These are phyloP conservation scores for Fomitopsis serialis DNA, from an alignment of 768 basidiomycete genomes.

Conservation along the genomic window DNA sequence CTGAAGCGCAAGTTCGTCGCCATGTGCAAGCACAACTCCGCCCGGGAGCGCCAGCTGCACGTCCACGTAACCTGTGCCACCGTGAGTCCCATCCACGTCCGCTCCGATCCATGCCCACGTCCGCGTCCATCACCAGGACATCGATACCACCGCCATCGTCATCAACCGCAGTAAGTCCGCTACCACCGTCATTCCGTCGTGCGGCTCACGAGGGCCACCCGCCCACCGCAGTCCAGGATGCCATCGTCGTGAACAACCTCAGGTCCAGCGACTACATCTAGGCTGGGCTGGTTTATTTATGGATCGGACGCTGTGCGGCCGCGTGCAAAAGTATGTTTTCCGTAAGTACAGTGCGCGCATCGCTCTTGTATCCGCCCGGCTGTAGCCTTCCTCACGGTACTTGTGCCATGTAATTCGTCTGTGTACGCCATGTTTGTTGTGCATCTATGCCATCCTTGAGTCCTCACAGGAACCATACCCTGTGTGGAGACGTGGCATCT, in stretches of 20 bases:
- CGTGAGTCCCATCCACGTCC: slow-evolving; percentile 31
- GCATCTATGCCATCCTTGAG: too few relatives aligned
- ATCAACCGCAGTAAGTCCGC: slow-evolving; percentile 40
- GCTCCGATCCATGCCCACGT: too few relatives aligned
- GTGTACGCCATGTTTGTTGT: background rate
- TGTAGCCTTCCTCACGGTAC: background rate
- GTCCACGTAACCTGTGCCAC: slow-evolving; percentile 55
- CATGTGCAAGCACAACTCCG: slow-evolving; percentile 45
- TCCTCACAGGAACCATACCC: too few relatives aligned
- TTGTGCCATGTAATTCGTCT: background rate
- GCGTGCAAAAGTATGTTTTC: background rate
- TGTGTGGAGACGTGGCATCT: too few relatives aligned
- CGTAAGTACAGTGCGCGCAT: background rate
- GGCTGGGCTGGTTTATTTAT: too few relatives aligned
- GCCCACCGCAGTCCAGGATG: slow-evolving; percentile 20
- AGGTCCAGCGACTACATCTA: slow-evolving; percentile 12
- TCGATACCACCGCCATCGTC: slow-evolving; percentile 39
- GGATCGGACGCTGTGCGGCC: background rate
- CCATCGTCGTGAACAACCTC: slow-evolving; percentile 18
- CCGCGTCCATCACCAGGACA: too few relatives aligned
- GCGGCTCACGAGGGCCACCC: background rate
- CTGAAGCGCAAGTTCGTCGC: slow-evolving; percentile 44
- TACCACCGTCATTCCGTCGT: background rate
- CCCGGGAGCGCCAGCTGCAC: slow-evolving; percentile 42
- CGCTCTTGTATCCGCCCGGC: background rate